phyloP scores from a whole-genome alignment of 495 filamentous ascomycete species.

The Mycothermus thermophilus region DNA sequence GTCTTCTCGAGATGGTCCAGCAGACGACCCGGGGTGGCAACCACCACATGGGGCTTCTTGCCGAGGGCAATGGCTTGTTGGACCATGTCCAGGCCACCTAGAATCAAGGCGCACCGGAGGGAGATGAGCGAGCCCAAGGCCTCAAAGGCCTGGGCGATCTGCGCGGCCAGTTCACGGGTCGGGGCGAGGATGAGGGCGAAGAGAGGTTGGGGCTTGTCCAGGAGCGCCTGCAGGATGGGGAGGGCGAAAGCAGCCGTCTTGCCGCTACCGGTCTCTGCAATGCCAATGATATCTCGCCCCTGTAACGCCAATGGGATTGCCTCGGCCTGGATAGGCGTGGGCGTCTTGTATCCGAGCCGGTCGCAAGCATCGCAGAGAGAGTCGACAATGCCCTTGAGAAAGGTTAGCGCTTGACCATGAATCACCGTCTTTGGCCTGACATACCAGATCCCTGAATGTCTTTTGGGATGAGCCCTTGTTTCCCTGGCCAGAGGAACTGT shows the following conservation, averaged over 20 bases:
- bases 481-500: slow-evolving; percentile 10
- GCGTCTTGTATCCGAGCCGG: slow-evolving; percentile 64
- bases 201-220: slow-evolving; percentile 66
- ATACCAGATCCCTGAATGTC: slow-evolving; percentile 60
- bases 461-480: slow-evolving; percentile 30
- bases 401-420: too few relatives aligned
- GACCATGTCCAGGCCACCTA: slow-evolving; percentile 93
- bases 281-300: slow-evolving; percentile 75
- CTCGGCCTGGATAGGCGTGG: slow-evolving; percentile 65
- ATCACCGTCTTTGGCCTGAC: too few relatives aligned
- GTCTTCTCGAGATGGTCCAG: slow-evolving; percentile 94
- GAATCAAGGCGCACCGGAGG: slow-evolving; percentile 62
- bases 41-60: slow-evolving; percentile 81
- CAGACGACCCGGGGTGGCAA: slow-evolving; percentile 80
- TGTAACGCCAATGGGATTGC: slow-evolving; percentile 70
- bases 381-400: slow-evolving; percentile 70
- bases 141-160: slow-evolving; percentile 76
- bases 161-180: slow-evolving; percentile 81
- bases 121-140: slow-evolving; percentile 70
- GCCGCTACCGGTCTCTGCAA: slow-evolving; percentile 88
- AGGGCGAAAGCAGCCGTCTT: slow-evolving; percentile 87
- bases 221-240: slow-evolving; percentile 75
- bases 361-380: slow-evolving; percentile 76
- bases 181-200: slow-evolving; percentile 77
- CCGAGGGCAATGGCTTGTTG: slow-evolving; percentile 74